Evolutionary conservation across 306 rosid genomes (phyloP), one percentile per base, ranked within the genome.

Genomic region (Cucurbita moschata): DNA sequence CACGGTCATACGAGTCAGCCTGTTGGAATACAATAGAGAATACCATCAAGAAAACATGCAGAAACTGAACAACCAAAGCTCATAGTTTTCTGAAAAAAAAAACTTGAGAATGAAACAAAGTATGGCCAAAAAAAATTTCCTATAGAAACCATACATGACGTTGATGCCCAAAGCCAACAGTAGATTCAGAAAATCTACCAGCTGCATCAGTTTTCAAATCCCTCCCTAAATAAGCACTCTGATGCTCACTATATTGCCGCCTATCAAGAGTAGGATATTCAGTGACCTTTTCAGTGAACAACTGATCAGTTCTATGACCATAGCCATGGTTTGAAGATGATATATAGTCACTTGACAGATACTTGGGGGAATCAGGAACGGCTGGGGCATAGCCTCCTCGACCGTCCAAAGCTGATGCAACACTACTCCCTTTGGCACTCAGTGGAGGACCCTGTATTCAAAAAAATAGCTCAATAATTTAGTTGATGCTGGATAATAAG

Each of bases 201-300:
- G 96, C 55, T 64, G 88, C 80, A 60, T 94, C 99, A 79, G 84
- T 82, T 58, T 83, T 85, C 72, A 90, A 76, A 75, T 90, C 98
- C 85, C 96, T 87, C 42, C 96, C 93, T 69, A 88, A 26, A 51
- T 87, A 91, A 35, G 86, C 84, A 83, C 91, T 86, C 78, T 89
- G 96, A 1, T 92, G 85, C 43, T 92, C 96, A 73, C 95, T 88
- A 79, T 87, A 94, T 63, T 89, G 97, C 71, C 96, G 84, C 85
- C 99, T 85, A 46, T 94, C 97, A 74, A 91, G 71, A 49, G 79
- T 86, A 79, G 97, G 78, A 81, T 90, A 94, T 54, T 89, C 99
- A 79, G 91, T 54, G 76, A 83, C 87, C 81, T 91, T 94, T 53
- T 91, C 99, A n/a, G 83, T 86, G 79, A 87, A 94, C 83, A 90